Base-by-base conservation (phyloP, 352 stramenopile genomes). In the Blastocystis sp. region DNA sequence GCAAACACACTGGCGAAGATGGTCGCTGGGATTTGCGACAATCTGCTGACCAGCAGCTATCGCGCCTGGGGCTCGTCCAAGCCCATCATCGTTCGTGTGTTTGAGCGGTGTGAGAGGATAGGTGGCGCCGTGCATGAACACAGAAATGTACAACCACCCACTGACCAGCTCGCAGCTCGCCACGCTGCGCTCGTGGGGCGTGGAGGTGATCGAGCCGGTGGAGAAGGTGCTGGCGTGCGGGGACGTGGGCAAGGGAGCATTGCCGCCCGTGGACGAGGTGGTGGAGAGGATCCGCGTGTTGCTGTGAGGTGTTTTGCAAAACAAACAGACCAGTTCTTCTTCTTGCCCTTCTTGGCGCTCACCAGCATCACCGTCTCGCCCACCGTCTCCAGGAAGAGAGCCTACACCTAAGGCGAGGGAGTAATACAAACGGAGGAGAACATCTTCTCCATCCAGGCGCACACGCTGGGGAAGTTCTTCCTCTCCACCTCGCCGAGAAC, bases 101-200 rank as follows among this genome's bases (percentile, higher is more conserved):
- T 28, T 28, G 28, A 28, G 48, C 17, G 4, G 2, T 40, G 3
- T 76, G 48, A 2, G 41, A 0, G 14, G 0, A 14, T 48, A 76
- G 66, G 66, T 84, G 2, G 74, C 74, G 52, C 74, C 74, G n/a
- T 84, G 74, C 28, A 84, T 84, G 74, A 84, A 84, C 52, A 84
- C 74, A 38, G 74, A 84, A 17, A 84, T 84, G 74, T 84, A 67
- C 53, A 84, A 84, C 52, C 74, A 84, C 41, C 74, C 74, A 0
- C 60, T 84, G 5, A 84, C 74, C 19, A 17, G 14, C 10, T 7
- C 67, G 34, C 74, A 84, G 60, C 56, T 84, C 23, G 21, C 10
- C 17, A 14, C 3, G 48, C 23, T 84, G 23, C 34, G 48, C 11
- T 48, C 17, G 17, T 84, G 74, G 74, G 52, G 52, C n/a, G 74